Percentiles rank a stretch among this genome's conserved stretches.
Evolutionary conservation across 768 basidiomycete genomes (phyloP).

Genomic region (Termitomyces sp.): DNA sequence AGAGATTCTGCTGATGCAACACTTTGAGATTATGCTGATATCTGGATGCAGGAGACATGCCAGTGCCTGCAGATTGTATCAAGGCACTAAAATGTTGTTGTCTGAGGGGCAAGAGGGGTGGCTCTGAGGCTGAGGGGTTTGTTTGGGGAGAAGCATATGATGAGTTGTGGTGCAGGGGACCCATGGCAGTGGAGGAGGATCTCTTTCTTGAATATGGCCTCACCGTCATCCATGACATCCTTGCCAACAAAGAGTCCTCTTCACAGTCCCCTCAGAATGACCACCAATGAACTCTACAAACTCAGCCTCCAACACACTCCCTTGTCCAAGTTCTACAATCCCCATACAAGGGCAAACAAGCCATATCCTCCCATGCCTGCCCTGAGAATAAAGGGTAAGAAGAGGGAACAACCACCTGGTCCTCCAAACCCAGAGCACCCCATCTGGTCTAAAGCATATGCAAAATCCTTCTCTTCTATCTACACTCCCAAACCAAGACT

Average conservation of each 20-base stretch:
- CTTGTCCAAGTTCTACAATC: slow-evolving; percentile 27
- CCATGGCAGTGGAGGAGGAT: slow-evolving; percentile 22
- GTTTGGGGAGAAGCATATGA: slow-evolving; percentile 16
- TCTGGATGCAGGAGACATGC: slow-evolving; percentile 64
- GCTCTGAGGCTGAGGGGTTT: slow-evolving; percentile 11
- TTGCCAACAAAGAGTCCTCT: slow-evolving; percentile 24
- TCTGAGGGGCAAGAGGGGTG: slow-evolving; percentile 12
- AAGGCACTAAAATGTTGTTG: slow-evolving; percentile 12
- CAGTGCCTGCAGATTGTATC: slow-evolving; percentile 28
- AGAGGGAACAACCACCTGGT: slow-evolving; percentile 9
- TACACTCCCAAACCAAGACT: not conserved
- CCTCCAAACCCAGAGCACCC: slow-evolving; percentile 44
- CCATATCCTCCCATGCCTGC: slow-evolving; percentile 1
- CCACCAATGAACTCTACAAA: slow-evolving; percentile 36
- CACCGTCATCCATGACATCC: slow-evolving; percentile 27
- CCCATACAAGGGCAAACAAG: slow-evolving; percentile 3
- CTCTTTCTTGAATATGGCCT: slow-evolving; percentile 19
- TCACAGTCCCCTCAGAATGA: slow-evolving; percentile 21
- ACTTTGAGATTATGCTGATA: slow-evolving; percentile 81
- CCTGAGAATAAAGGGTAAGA: slow-evolving; percentile 2
- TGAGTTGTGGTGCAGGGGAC: slow-evolving; percentile 27
- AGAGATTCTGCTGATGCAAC: slow-evolving; percentile 72
- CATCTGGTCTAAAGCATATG: slow-evolving; percentile 51
- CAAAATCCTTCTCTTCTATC: not conserved
- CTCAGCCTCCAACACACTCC: slow-evolving; percentile 28